Conservation (phyloP, 305 asterid species). For the Euphrasia arctica region DNA sequence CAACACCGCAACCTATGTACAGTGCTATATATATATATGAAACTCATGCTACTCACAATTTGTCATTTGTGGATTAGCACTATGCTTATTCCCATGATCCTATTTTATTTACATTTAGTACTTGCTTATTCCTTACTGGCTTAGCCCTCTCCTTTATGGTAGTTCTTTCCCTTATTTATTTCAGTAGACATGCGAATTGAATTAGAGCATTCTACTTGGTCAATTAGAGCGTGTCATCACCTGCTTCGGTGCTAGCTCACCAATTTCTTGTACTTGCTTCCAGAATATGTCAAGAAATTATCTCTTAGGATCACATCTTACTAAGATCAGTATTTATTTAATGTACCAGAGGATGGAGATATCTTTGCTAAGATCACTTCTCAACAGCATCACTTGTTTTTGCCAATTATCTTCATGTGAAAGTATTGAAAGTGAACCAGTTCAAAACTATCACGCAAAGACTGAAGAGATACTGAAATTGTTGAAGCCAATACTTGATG, state of each 20-base stretch:
- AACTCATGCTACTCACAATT: constrained; percentile 2
- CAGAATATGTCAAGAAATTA: constrained; percentile 2
- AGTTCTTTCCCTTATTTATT: too few species aligned
- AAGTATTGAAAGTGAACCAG: constrained; percentile 52
- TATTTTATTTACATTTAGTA: not conserved
- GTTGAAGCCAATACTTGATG: constrained; percentile 63
- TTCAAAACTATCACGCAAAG: constrained; percentile 56
- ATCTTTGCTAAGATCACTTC: constrained; percentile 61
- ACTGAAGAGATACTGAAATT: constrained; percentile 66
- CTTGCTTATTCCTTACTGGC: too few species aligned
- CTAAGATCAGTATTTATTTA: constrained; percentile 21
- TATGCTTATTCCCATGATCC: not conserved
- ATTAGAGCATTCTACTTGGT: not conserved
- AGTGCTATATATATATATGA: not conserved
- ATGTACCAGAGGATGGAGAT: constrained; percentile 66
- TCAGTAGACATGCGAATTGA: not conserved
- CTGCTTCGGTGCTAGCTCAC: too few species aligned
- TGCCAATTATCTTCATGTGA: constrained; percentile 53
- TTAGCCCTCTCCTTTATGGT: not conserved
- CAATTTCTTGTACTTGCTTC: not conserved
- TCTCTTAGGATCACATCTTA: constrained; percentile 23
- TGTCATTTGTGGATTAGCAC: not conserved
- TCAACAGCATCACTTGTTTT: constrained; percentile 53
- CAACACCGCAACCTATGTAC: not conserved
- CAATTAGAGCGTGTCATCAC: not conserved